Evolutionary conservation across 129 eudicot species (phyloP), one percentile per base, ranked within the genome.

Genomic region (Lactuca sativa): DNA sequence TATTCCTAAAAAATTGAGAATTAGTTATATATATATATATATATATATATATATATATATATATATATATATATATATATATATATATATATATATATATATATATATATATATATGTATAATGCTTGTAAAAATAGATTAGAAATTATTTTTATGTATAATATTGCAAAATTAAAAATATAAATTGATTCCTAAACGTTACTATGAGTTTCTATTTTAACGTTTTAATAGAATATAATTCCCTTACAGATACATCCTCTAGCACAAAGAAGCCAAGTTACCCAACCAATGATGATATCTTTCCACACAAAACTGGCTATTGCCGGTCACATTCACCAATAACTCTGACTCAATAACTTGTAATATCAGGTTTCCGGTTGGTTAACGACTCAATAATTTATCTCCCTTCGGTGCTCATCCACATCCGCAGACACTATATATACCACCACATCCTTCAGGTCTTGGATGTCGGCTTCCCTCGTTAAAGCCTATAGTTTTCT

Each of bases 331-430:
- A 3, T 5, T 59, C 43, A 31, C 57, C 34, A 3, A 6, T 47
- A 4, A 13, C 4, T 25, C 6, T 3, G 13, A 12, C 51, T 10
- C 58, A 66, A 38, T 73, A 59, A 75, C 80, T 41, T 68, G 37
- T 69, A 38, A 41, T 53, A 51, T 9, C 78, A 64, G 57, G 78
- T 74, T 54, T 16, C 48, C 64, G 31, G 64, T n/a, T 14, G 38
- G 64, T 0, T 31, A 64, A 65, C 65, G 56, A 74, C 59, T 66
- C 21, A 16, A 32, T 4, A 15, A 1, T 37, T 47, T 57, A 31
- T 53, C 71, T 3, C 61, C 61, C 47, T 30, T 34, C 41, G 44
- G 12, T 18, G 53, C 61, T 62, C 67, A 73, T 55, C 74, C 67
- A 37, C 62, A 47, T 34, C 73, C 64, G 8, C 58, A 7, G 14